Evolutionary conservation across 495 filamentous ascomycete species (phyloP), one percentile per base, ranked within the genome.

Genomic region (Thermochaetoides thermophila): DNA sequence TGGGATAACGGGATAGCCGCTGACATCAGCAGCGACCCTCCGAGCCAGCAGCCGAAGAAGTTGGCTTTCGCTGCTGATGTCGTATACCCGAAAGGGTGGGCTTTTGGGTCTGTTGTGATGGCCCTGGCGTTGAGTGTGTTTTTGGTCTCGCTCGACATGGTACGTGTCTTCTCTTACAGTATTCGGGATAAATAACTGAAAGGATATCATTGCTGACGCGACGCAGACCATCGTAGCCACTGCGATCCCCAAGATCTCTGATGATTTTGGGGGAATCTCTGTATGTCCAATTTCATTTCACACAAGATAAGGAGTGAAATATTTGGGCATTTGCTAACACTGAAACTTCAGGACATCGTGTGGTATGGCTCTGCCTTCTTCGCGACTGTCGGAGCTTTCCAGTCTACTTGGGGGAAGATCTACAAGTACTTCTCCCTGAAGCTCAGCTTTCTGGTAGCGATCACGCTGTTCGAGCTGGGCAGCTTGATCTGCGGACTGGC

Each of bases 401-500:
- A 55, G 35, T 47, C 48, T 12, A 46, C 57, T 16, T 61, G 50
- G 53, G 57, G 57, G 29, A 57, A 55, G 24, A 29, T 53, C 5
- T 60, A 48, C 38, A 59, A 57, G 29, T 60, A 52, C 41, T 64
- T 58, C 18, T 41, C 44, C 0, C 40, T 69, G 2, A 71, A 69
- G 44, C 14, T 26, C 8, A 40, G 45, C 8, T 73, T 63, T 34
- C 29, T 69, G 8, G 23, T 44, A n/a, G 40, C 57, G 12, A 52
- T 67, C 21, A 28, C 61, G 21, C 39, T 71, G 19, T 73, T 71
- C 41, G 64, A 71, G 37, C 18, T 69, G 15, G 72, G 72, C 0
- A 69, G 62, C 16, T 50, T 65, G 3, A 45, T 75, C 22, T 75
- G 72, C 33, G 72, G 59, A 35, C 61, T 61, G 5, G 70, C 71